Conservation (phyloP, 2,329 filamentous ascomycete genomes). For the Colletotrichum melonis region DNA sequence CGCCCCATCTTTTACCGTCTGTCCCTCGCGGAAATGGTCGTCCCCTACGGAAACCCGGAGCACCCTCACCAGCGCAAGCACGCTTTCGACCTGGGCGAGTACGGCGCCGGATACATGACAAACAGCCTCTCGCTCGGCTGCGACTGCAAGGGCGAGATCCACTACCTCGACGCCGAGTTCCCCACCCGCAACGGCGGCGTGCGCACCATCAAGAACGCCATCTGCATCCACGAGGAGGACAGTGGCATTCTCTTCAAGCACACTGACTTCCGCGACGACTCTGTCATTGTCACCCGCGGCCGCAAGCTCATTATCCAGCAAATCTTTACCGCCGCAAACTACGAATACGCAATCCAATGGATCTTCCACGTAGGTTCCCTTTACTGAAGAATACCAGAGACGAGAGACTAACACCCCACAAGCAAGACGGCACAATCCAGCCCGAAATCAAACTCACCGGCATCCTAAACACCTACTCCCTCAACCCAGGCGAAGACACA, state of each 20-base stretch:
- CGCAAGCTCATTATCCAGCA: conserved; percentile 90
- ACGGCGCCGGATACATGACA: conserved; percentile 86
- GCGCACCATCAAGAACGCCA: conserved; percentile 89
- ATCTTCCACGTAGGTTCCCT: conserved; percentile 72
- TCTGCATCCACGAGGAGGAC: conserved; percentile 96
- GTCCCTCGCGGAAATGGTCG: conserved; percentile 93
- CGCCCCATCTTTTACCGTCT: conserved; percentile 89
- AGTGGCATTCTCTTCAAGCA: conserved; percentile 94
- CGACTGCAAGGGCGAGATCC: conserved; percentile 90
- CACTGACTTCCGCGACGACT: conserved; percentile 92
- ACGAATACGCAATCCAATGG: conserved; percentile 85
- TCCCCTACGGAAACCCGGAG: conserved; percentile 87
- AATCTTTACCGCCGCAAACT: conserved; percentile 95
- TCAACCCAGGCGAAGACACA: conserved; percentile 83
- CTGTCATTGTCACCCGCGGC: conserved; percentile 85
- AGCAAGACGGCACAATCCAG: conserved; percentile 90
- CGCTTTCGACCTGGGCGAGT: conserved; percentile 84
- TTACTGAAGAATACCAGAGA: neutral
- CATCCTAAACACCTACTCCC: conserved; percentile 90
- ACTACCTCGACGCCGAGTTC: conserved; percentile 91
- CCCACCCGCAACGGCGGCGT: conserved; percentile 81
- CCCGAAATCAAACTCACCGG: conserved; percentile 92
- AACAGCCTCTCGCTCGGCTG: conserved; percentile 82
- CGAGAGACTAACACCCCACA: conserved; percentile 36
- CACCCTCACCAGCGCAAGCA: conserved; percentile 85